phyloP scores from a whole-genome alignment of 257 asterid genomes.

The Marsdenia floribunda region DNA sequence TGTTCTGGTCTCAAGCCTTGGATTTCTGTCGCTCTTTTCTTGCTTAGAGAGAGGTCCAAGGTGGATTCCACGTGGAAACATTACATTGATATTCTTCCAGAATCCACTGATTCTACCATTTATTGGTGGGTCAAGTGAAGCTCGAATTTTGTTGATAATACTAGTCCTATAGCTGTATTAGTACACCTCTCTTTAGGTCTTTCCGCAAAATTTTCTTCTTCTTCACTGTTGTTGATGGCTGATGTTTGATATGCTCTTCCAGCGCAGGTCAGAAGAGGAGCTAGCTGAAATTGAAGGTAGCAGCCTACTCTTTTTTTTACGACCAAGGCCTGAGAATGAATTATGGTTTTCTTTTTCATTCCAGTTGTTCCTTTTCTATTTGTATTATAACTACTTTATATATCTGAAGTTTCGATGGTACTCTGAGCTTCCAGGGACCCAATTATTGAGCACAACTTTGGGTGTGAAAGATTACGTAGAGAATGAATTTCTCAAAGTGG shows the following conservation, averaged over 20 bases:
- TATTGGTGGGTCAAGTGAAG: conserved; percentile 64
- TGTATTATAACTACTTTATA: neutral
- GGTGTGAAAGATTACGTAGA: conserved; percentile 85
- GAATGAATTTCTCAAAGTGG: conserved; percentile 60
- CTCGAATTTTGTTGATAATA: neutral
- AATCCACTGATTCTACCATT: conserved; percentile 68
- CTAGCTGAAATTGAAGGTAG: conserved; percentile 92
- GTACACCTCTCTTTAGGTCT: neutral
- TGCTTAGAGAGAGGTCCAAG: conserved; percentile 62
- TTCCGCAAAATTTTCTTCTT: neutral
- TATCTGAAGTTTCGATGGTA: conserved; percentile 5
- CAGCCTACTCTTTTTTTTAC: neutral
- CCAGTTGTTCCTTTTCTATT: neutral
- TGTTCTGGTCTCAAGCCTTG: conserved; percentile 86
- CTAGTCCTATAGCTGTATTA: neutral
- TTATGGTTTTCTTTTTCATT: neutral
- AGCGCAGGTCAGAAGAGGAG: conserved; percentile 99
- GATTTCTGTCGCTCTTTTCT: conserved; percentile 73
- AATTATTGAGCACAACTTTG: conserved; percentile 72
- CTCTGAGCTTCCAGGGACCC: conserved; percentile 58
- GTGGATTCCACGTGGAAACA: conserved; percentile 73
- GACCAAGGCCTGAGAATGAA: neutral
- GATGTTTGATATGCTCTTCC: conserved; percentile 46
- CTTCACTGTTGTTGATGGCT: conserved; percentile 19
- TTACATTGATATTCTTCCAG: conserved; percentile 69